phyloP scores from a whole-genome alignment of 2,329 filamentous ascomycete genomes.

The Colletotrichum sp. region DNA sequence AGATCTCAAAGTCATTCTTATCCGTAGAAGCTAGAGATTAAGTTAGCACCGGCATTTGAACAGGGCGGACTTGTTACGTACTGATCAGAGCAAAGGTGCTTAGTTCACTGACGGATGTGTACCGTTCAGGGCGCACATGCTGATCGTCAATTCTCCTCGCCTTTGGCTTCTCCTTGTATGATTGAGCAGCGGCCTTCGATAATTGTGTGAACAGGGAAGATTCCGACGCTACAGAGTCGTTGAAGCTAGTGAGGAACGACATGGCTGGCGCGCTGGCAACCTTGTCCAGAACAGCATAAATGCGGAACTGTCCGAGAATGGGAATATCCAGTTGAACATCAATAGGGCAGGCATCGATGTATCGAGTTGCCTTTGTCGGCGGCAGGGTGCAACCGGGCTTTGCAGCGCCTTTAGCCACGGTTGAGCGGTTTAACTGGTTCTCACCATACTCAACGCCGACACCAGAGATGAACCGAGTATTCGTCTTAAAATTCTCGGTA shows the following conservation, averaged over 20 bases:
- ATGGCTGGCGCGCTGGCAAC: conserved; percentile 49
- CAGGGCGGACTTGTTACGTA: conserved; percentile 34
- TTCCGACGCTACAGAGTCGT: conserved; percentile 52
- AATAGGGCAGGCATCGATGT: conserved; percentile 78
- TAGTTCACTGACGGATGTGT: conserved; percentile 64
- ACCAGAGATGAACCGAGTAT: conserved; percentile 75
- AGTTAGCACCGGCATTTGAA: not conserved
- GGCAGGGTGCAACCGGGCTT: conserved; percentile 61
- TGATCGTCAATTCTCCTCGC: conserved; percentile 60
- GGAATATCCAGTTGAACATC: conserved; percentile 80
- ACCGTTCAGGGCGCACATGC: conserved; percentile 71
- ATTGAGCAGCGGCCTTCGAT: conserved; percentile 61
- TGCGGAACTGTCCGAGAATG: conserved; percentile 75
- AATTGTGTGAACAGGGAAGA: conserved; percentile 63
- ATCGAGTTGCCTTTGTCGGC: conserved; percentile 73
- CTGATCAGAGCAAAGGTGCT: conserved; percentile 70
- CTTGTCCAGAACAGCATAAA: conserved; percentile 72
- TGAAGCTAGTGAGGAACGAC: conserved; percentile 65
- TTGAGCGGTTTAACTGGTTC: conserved; percentile 53
- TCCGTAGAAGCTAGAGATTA: conserved; percentile 54
- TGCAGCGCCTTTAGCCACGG: conserved; percentile 48
- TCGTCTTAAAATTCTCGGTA: conserved; percentile 71
- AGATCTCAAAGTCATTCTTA: conserved; percentile 68
- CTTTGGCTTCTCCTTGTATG: conserved; percentile 63
- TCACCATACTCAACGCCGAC: conserved; percentile 67